Percentiles rank a stretch among this genome's conserved stretches.
phyloP scores from a whole-genome alignment of 306 rosid genomes.

The Quillaja saponaria region DNA sequence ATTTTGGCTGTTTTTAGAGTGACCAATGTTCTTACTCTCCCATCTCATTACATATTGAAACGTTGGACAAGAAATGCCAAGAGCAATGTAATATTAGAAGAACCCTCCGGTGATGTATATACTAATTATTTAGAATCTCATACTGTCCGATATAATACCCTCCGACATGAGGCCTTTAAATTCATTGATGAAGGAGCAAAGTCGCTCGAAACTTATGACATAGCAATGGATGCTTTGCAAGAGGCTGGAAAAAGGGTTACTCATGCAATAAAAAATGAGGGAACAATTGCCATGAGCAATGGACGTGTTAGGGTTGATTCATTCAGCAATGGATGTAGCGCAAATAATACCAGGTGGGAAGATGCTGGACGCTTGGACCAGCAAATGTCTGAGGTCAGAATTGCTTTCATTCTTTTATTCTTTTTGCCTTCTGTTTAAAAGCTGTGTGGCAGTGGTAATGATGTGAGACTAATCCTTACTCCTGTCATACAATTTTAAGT shows the following conservation, averaged over 20 bases:
- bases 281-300: slow-evolving; percentile 51
- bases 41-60: slow-evolving; percentile 87
- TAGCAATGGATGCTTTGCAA: slow-evolving; percentile 68
- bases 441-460: no score
- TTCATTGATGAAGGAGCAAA: slow-evolving; percentile 85
- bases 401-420: slow-evolving; percentile 24
- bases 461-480: no score
- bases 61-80: slow-evolving; percentile 99
- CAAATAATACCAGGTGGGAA: slow-evolving; percentile 41
- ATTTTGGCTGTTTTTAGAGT: slow-evolving; percentile 95
- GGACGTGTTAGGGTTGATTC: slow-evolving; percentile 59
- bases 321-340: slow-evolving; percentile 42
- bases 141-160: slow-evolving; percentile 86
- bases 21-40: slow-evolving; percentile 95
- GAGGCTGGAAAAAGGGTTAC: slow-evolving; percentile 74
- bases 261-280: slow-evolving; percentile 50
- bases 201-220: slow-evolving; percentile 63
- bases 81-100: slow-evolving; percentile 86
- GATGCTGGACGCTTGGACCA: slow-evolving; percentile 57
- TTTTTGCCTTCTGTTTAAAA: neutral
- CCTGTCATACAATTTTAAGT: no score
- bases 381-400: slow-evolving; percentile 74
- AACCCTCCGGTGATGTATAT: slow-evolving; percentile 67
- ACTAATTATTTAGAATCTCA: slow-evolving; percentile 93
- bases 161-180: slow-evolving; percentile 83